Conservation (phyloP, 352 stramenopile genomes). For the Globisporangium parvum region DNA sequence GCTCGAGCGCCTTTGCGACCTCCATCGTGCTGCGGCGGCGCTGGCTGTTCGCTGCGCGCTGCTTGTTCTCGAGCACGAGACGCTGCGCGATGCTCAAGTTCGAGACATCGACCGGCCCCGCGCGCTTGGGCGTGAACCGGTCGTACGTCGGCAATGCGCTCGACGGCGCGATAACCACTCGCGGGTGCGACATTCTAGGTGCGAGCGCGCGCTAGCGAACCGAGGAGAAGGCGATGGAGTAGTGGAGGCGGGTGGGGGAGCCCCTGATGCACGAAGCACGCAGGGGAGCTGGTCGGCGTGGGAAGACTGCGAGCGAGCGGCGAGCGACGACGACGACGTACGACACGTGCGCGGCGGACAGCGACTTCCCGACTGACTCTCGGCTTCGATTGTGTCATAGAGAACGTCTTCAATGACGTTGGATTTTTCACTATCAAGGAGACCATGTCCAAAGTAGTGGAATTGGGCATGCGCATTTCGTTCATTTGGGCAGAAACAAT, state of each 20-base stretch:
- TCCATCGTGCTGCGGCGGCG: constrained; percentile 68
- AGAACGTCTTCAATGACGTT: background rate
- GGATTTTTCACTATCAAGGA: no score
- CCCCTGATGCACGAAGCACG: background rate
- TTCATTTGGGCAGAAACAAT: no score
- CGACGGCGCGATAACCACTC: constrained; percentile 54
- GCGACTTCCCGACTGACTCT: constrained; percentile 12
- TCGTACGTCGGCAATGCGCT: constrained; percentile 75
- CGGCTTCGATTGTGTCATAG: background rate
- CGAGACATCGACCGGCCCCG: constrained; percentile 46
- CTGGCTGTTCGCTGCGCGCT: constrained; percentile 52
- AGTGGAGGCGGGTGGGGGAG: background rate
- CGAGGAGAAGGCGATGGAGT: background rate
- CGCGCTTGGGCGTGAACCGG: constrained; percentile 63
- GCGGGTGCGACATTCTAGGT: constrained; percentile 21
- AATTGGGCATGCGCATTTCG: no score
- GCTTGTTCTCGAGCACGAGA: constrained; percentile 83
- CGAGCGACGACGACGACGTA: constrained; percentile 6
- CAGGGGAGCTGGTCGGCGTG: background rate
- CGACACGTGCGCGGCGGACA: constrained; percentile 7
- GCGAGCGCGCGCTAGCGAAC: background rate
- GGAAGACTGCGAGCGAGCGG: no score
- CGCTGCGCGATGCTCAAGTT: constrained; percentile 73
- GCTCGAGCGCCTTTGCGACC: constrained; percentile 53
- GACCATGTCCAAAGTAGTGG: no score